Percentiles rank a stretch among this genome's conserved stretches.
Evolutionary conservation across 2,329 filamentous ascomycete genomes (phyloP).

Genomic region (Ceratocystis colombiana): DNA sequence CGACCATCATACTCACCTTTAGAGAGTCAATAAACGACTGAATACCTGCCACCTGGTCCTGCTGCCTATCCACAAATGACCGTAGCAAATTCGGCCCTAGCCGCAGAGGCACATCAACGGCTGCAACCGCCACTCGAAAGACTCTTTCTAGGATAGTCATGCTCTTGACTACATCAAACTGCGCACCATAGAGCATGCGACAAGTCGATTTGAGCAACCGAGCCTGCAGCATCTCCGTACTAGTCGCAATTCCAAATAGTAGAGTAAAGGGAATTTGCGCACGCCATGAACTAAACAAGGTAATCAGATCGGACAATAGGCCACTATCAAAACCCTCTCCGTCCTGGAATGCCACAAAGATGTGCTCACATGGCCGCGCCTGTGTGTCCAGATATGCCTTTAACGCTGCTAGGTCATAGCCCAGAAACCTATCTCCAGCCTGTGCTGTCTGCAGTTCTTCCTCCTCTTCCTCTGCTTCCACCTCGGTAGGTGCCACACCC

Average conservation of each 20-base stretch:
- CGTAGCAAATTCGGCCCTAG: slow-evolving; percentile 55
- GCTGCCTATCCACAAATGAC: slow-evolving; percentile 59
- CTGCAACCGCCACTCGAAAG: slow-evolving; percentile 55
- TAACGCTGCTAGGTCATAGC: slow-evolving; percentile 68
- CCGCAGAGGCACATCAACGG: slow-evolving; percentile 45
- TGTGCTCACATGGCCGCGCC: slow-evolving; percentile 39
- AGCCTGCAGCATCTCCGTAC: slow-evolving; percentile 67
- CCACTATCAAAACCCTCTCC: slow-evolving; percentile 69
- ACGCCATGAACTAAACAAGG: slow-evolving; percentile 57
- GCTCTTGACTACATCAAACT: slow-evolving; percentile 69
- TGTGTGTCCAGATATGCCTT: slow-evolving; percentile 47
- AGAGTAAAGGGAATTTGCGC: slow-evolving; percentile 67
- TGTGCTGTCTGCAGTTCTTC: slow-evolving; percentile 31
- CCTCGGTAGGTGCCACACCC: slow-evolving; percentile 43
- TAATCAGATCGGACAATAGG: slow-evolving; percentile 61
- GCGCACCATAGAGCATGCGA: slow-evolving; percentile 55
- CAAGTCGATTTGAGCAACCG: slow-evolving; percentile 60
- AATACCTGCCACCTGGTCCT: slow-evolving; percentile 66
- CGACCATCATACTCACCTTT: slow-evolving; percentile 41
- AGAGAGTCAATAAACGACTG: slow-evolving; percentile 60
- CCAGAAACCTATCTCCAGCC: slow-evolving; percentile 45
- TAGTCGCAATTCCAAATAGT: slow-evolving; percentile 71
- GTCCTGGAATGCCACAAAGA: slow-evolving; percentile 67
- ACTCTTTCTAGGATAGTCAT: slow-evolving; percentile 62
- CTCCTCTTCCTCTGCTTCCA: slow-evolving; percentile 7